Base-by-base conservation (phyloP, 257 asterid genomes). In the Galeopsis tetrahit region DNA sequence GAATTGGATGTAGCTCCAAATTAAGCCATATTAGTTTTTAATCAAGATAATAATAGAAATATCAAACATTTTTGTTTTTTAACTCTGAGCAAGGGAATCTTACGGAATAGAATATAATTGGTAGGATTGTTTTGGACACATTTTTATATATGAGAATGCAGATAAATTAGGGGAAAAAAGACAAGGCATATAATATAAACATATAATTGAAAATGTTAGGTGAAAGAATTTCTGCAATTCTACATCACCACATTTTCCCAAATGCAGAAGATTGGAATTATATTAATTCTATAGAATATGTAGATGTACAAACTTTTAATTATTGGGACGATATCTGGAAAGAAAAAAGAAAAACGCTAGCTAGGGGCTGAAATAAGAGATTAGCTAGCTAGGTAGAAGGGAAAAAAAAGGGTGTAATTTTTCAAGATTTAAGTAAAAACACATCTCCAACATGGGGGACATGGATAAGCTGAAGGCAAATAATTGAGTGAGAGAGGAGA, bases 141-240 rank as follows among this genome's bases (percentile, higher is more conserved):
- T 46, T 61, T 56, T 68, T 34, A 56, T 11, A 33, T 66, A 5
- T 38, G 72, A 48, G 75, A 66, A 52, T 71, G 66, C 77, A 77
- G 55, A 67, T 60, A 66, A 69, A 51, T 66, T 48, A 51, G 21
- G 75, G 69, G 75, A 71, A 74, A 76, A 60, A 70, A 32, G 82
- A 81, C 84, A 81, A 81, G 79, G 57, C 55, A 69, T 36, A 28
- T 15, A 32, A 49, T 6, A n/a, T n/a, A 49, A 1, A 42, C 10
- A 55, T 65, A 81, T 78, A 70, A 81, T 81, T 76, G 82, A 81
- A 79, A 55, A 69, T 66, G 79, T 76, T 78, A 70, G 88, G 82
- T 73, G 78, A 70, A 58, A 57, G 77, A 79, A 72, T 63, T 82
- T 73, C 43, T 74, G 52, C 61, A 67, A 74, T 71, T 81, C 78